phyloP scores from a whole-genome alignment of 176 grass and related monocot species.

The Oryza meyeriana region DNA sequence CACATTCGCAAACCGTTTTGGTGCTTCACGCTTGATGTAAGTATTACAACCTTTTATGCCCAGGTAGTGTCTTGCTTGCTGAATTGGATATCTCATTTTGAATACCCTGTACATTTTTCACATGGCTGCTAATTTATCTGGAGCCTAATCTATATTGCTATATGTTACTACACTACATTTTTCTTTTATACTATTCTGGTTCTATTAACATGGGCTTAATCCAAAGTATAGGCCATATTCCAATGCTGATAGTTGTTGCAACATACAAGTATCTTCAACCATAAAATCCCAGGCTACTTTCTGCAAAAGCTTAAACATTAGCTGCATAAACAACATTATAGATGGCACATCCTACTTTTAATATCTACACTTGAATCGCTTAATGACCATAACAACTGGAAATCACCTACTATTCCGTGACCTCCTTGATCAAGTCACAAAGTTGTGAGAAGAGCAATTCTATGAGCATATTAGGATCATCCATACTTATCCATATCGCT shows the following conservation, averaged over 20 bases:
- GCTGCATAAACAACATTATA: neutral
- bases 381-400: neutral
- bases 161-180: neutral
- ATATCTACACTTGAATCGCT: neutral
- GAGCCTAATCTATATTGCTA: neutral
- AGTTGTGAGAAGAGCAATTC: neutral
- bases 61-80: neutral
- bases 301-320: neutral
- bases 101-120: neutral
- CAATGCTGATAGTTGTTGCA: neutral
- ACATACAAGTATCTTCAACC: neutral
- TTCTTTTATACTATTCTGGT: conserved; percentile 2
- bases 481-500: neutral
- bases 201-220: neutral
- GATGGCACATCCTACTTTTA: neutral
- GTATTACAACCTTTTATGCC: conserved; percentile 1
- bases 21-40: conserved; percentile 89
- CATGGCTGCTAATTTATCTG: conserved; percentile 1
- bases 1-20: conserved; percentile 74
- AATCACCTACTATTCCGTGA: neutral
- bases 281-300: neutral
- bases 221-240: neutral
- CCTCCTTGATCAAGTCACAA: neutral
- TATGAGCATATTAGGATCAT: neutral
- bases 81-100: conserved; percentile 1